Percentiles rank a stretch among this genome's conserved stretches.
Conservation (phyloP, 164 flowering plant genomes). For the Magnolia changhungtana region DNA sequence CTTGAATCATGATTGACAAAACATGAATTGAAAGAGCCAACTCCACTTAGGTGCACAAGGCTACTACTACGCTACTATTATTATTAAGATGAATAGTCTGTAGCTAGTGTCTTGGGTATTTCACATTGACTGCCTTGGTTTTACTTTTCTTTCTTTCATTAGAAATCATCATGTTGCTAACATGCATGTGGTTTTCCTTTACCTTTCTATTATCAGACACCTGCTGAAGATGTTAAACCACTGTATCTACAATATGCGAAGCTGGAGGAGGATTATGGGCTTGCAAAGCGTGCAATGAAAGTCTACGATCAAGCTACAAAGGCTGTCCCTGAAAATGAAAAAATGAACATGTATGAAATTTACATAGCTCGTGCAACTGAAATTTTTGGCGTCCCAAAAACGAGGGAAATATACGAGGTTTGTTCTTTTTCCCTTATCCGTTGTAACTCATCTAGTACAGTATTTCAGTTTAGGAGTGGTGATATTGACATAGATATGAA, state of each 20-base stretch:
- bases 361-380: constrained; percentile 93
- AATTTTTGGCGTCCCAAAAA: constrained; percentile 86
- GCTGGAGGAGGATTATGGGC: constrained; percentile 85
- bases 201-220: constrained; percentile 46
- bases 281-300: constrained; percentile 92
- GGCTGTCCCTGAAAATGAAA: constrained; percentile 83
- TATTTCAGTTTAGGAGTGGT: too few relatives aligned
- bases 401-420: constrained; percentile 86
- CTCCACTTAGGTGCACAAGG: neutral
- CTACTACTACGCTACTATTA: neutral
- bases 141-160: neutral
- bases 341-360: constrained; percentile 86
- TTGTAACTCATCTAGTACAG: too few relatives aligned
- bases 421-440: neutral
- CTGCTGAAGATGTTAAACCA: constrained; percentile 81
- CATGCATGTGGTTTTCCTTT: neutral
- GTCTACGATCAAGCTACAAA: constrained; percentile 89
- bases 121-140: neutral
- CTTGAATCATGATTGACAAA: neutral
- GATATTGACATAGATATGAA: too few relatives aligned
- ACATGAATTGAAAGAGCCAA: too few relatives aligned
- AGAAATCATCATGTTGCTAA: constrained; percentile 15
- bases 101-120: too few relatives aligned
- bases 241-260: constrained; percentile 88
- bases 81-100: too few relatives aligned